phyloP scores from a whole-genome alignment of 345 rosid genomes.

The Aquilaria sinensis region DNA sequence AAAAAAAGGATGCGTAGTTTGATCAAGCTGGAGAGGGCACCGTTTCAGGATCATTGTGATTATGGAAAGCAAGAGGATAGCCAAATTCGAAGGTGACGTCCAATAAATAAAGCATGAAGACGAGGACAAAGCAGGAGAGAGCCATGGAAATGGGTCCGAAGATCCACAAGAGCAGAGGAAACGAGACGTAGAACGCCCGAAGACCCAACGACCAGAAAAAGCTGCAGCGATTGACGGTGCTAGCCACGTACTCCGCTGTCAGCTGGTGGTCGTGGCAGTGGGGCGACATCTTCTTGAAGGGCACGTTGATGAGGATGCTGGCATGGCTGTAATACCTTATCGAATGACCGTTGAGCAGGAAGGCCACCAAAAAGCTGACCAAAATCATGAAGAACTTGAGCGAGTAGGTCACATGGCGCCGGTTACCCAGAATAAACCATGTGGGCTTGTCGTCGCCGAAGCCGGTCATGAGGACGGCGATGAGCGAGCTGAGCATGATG shows the following conservation, averaged over 20 bases:
- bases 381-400: conserved; percentile 65
- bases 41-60: too few relatives aligned
- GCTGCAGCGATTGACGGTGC: conserved; percentile 68
- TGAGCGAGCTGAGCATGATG: conserved; percentile 70
- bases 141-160: conserved; percentile 88
- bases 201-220: conserved; percentile 92
- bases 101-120: conserved; percentile 54
- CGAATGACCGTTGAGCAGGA: conserved; percentile 64
- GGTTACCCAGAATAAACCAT: conserved; percentile 46
- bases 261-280: conserved; percentile 27
- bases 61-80: conserved; percentile 5
- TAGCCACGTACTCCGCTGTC: conserved; percentile 57
- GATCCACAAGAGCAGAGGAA: conserved; percentile 82
- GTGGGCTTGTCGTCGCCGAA: conserved; percentile 20
- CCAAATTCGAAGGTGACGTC: conserved; percentile 50
- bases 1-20: too few relatives aligned
- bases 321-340: conserved; percentile 89
- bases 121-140: conserved; percentile 47
- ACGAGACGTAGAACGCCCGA: conserved; percentile 82
- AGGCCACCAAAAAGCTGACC: conserved; percentile 63
- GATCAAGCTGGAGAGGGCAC: too few relatives aligned
- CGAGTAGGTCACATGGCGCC: conserved; percentile 44
- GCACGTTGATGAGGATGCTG: conserved; percentile 78
- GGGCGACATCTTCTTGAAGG: conserved; percentile 38
- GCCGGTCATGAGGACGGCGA: conserved; percentile 57